These are phyloP conservation scores for Diaporthe citrichinensis DNA, from an alignment of 2,329 filamentous ascomycete genomes.

Conservation along the genomic window DNA sequence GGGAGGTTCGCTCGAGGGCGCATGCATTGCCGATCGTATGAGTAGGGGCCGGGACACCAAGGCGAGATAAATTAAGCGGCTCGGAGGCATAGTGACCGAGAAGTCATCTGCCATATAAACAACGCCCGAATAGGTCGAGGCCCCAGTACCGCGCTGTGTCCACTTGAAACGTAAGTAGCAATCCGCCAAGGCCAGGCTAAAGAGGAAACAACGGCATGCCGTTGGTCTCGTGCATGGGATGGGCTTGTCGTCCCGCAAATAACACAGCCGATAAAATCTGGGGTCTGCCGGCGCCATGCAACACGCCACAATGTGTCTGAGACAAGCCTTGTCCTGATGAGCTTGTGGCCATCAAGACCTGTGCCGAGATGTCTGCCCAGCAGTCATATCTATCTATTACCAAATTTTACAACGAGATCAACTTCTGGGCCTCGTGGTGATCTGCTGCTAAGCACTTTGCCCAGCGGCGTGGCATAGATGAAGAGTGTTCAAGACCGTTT, in stretches of 20 bases:
- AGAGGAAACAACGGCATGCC: slow-evolving; percentile 7
- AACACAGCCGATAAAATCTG: slow-evolving; percentile 9
- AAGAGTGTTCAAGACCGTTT: background rate
- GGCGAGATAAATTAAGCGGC: slow-evolving; percentile 37
- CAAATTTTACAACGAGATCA: background rate
- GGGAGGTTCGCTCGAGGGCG: background rate
- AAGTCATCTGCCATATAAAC: slow-evolving; percentile 38
- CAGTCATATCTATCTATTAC: background rate
- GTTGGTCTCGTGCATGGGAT: slow-evolving; percentile 8
- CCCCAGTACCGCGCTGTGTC: slow-evolving; percentile 13
- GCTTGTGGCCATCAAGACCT: slow-evolving; percentile 23
- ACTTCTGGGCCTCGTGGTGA: background rate
- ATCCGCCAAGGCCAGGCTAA: slow-evolving; percentile 25
- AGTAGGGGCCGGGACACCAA: slow-evolving; percentile 24
- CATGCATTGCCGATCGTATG: slow-evolving; percentile 29
- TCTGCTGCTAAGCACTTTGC: slow-evolving; percentile 28
- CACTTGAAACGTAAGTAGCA: slow-evolving; percentile 35
- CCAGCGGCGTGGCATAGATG: slow-evolving; percentile 6
- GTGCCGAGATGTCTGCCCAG: slow-evolving; percentile 21
- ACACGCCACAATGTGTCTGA: slow-evolving; percentile 27
- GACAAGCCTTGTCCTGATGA: slow-evolving; percentile 22
- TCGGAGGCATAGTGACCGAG: slow-evolving; percentile 37
- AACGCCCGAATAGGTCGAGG: slow-evolving; percentile 30
- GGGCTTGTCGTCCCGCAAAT: slow-evolving; percentile 11
- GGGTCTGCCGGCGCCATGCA: slow-evolving; percentile 30